Base-by-base conservation (phyloP, 2,329 filamentous ascomycete species). In the Onygena corvina region DNA sequence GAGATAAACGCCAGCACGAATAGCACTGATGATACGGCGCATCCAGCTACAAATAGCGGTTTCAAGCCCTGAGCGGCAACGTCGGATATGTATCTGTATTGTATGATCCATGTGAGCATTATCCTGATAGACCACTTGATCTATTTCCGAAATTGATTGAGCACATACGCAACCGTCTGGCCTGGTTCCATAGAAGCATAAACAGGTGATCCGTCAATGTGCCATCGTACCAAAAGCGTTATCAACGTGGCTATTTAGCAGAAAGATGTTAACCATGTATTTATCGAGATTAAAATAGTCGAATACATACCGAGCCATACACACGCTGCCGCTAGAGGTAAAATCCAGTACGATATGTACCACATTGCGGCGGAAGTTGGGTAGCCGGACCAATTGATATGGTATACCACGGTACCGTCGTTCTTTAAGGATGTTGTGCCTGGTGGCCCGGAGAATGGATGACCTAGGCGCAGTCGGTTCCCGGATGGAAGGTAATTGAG, bases 1-100 rank as follows among this genome's bases (percentile, higher is more conserved):
- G 83, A 72, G 48, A 84, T 66, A 62, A 98, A 92, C 21, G 83
- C 79, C 6, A 86, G 67, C 67, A 94, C 84, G 60, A 98, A 82
- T 53, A 85, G 81, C 45, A 93, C 71, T 18, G 86, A 84, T 3
- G 84, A 88, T 21, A 79, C 68, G 0, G 69, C 67, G 55, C 71
- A 72, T 52, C 78, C 77, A 30, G 76, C 69, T 53, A 83, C 78
- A 65, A 83, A 83, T 30, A 82, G 67, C 1, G 79, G 78, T 57
- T 81, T 76, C 4, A 81, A 64, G 3, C 68, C 68, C 47, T 71
- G 66, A 0, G 78, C 78, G 46, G 77, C 79, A 50, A 81, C 67
- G 59, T 82, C 77, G 25, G 68, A 71, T 48, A 72, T 72, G 52
- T 65, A 70, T 27, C 67, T 70, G 48, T 8, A n/a, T 5, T 5